Percentiles rank a stretch among this genome's conserved stretches.
phyloP scores from a whole-genome alignment of 352 stramenopile species.

The Globisporangium splendens region DNA sequence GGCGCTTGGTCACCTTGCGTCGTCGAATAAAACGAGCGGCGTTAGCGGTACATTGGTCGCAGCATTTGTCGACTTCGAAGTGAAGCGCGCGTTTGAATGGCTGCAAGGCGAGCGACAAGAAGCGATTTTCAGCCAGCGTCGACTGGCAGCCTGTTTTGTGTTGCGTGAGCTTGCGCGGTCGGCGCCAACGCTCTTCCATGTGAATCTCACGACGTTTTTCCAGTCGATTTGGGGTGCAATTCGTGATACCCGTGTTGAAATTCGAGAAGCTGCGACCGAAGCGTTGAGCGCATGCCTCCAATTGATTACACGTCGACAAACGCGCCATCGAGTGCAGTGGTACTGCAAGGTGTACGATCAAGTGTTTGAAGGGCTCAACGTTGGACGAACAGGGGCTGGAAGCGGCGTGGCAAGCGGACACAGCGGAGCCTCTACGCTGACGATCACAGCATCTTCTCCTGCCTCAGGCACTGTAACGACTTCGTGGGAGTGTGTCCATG shows the following conservation, averaged over 20 bases:
- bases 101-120: constrained; percentile 71
- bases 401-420: constrained; percentile 21
- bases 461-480: constrained; percentile 17
- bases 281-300: constrained; percentile 86
- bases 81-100: constrained; percentile 89
- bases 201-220: constrained; percentile 91
- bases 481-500: constrained; percentile 88
- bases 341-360: constrained; percentile 92
- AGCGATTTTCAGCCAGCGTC: constrained; percentile 65
- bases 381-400: constrained; percentile 28
- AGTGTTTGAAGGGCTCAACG: constrained; percentile 75
- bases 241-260: constrained; percentile 67
- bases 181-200: constrained; percentile 88
- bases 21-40: constrained; percentile 48
- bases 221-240: constrained; percentile 90
- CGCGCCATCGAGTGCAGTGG: constrained; percentile 84
- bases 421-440: constrained; percentile 13
- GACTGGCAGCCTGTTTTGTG: constrained; percentile 82
- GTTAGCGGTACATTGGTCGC: constrained; percentile 84
- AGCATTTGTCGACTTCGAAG: constrained; percentile 92
- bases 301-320: constrained; percentile 81
- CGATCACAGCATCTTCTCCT: constrained; percentile 5
- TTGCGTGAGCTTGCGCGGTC: constrained; percentile 83
- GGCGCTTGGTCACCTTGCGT: constrained; percentile 82
- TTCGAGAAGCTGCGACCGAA: constrained; percentile 77